A percentile compares a stretch with the other conserved stretches of the same genome.
These are phyloP conservation scores for Melampsora larici-populina DNA, from an alignment of 1,284 basidiomycete species.

Conservation along the genomic window DNA sequence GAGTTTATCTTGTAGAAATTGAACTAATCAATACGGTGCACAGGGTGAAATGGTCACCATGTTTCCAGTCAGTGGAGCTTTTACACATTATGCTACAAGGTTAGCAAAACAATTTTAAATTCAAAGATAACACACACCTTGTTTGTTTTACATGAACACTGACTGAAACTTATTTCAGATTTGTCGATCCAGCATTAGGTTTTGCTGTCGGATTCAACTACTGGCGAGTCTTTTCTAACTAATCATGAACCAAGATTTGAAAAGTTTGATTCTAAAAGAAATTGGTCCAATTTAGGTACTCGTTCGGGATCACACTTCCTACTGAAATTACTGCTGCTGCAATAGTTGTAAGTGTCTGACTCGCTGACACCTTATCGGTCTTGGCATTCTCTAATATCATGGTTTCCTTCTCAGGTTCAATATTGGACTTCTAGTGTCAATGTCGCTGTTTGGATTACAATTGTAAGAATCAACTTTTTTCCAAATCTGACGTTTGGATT, in stretches of 20 bases:
- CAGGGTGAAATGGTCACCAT: constrained; percentile 40
- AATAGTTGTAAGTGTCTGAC: constrained; percentile 44
- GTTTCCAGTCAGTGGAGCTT: constrained; percentile 33
- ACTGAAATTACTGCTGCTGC: constrained; percentile 43
- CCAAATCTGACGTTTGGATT: neutral
- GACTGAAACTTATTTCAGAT: neutral
- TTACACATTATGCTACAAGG: constrained; percentile 21
- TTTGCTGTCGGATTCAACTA: constrained; percentile 40
- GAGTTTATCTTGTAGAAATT: neutral
- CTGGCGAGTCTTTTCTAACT: neutral
- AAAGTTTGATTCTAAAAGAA: neutral
- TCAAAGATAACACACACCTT: constrained; percentile 13
- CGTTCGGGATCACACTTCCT: constrained; percentile 59
- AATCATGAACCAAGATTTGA: neutral
- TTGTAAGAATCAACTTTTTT: neutral
- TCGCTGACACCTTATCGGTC: neutral
- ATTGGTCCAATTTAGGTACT: constrained; percentile 45
- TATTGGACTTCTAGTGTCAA: constrained; percentile 46
- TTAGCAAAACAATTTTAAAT: neutral
- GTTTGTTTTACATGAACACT: constrained; percentile 18
- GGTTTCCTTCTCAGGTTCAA: neutral
- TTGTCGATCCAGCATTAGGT: constrained; percentile 31
- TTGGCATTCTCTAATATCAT: neutral
- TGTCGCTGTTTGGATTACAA: constrained; percentile 19
- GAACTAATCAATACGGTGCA: neutral